Evolutionary conservation across 176 grass and related monocot species (phyloP).

Genomic region (Eleusine indica): DNA sequence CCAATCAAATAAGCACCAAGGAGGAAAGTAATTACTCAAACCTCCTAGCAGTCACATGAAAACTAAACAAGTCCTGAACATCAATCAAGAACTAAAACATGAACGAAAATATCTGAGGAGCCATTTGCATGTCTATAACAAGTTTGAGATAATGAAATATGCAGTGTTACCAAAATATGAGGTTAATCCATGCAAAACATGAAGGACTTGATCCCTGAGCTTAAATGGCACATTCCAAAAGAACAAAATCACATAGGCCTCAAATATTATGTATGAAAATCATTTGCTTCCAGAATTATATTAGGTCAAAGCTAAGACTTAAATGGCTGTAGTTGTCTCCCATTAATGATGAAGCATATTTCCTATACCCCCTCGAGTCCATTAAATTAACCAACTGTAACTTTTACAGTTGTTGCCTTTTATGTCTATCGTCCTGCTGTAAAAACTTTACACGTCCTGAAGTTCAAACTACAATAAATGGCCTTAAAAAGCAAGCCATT

Average conservation of each 20-base stretch:
- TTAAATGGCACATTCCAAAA: not conserved
- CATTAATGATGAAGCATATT: not conserved
- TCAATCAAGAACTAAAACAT: not conserved
- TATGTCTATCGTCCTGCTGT: not conserved
- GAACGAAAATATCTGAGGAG: not conserved
- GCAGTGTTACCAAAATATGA: not conserved
- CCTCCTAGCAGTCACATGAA: not conserved
- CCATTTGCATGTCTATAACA: slow-evolving; percentile 8
- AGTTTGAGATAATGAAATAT: not conserved
- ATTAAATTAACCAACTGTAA: too few species aligned
- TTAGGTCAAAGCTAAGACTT: not conserved
- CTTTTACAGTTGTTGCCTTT: too few species aligned
- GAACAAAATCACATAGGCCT: not conserved
- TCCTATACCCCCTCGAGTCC: not conserved
- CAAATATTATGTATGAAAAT: not conserved
- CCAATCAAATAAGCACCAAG: slow-evolving; percentile 23
- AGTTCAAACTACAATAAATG: slow-evolving; percentile 1
- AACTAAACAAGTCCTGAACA: not conserved
- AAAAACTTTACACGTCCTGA: not conserved
- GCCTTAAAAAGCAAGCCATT: not conserved
- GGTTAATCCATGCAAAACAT: not conserved
- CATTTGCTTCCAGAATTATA: slow-evolving; percentile 21
- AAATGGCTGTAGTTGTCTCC: not conserved
- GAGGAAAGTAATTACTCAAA: not conserved
- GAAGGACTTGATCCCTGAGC: slow-evolving; percentile 6